Evolutionary conservation across 164 flowering plant genomes (phyloP).

Genomic region (Nymphaea thermarum): DNA sequence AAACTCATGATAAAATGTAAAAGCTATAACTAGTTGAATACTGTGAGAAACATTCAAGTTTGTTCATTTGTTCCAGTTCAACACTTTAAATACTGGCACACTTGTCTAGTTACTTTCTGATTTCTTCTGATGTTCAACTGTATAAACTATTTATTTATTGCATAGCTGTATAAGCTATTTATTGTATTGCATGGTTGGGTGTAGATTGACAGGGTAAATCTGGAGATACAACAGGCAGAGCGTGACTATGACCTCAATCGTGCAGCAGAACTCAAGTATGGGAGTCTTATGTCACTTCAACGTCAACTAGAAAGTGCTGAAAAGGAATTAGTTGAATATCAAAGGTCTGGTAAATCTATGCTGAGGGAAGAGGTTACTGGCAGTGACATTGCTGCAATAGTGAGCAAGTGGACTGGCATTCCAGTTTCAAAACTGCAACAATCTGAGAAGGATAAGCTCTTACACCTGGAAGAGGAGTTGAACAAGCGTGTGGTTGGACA

Average conservation of each 20-base stretch:
- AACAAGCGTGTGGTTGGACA: conserved; percentile 95
- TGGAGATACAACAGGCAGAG: conserved; percentile 96
- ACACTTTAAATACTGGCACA: no score
- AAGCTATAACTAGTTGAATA: no score
- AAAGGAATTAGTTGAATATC: conserved; percentile 67
- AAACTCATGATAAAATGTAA: no score
- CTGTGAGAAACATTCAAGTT: no score
- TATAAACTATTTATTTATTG: no score
- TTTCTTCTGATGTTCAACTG: no score
- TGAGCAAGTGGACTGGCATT: conserved; percentile 97
- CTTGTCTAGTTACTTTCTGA: no score
- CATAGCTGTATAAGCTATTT: no score
- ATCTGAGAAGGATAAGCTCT: conserved; percentile 76
- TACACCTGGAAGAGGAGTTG: conserved; percentile 81
- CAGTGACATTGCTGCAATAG: conserved; percentile 85
- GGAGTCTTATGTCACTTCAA: conserved; percentile 77
- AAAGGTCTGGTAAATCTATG: conserved; percentile 91
- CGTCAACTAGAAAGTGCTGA: conserved; percentile 75
- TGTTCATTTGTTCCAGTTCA: no score
- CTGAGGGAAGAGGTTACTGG: conserved; percentile 88
- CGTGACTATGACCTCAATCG: conserved; percentile 96
- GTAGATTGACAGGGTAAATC: conserved; percentile 92
- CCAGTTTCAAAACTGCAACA: conserved; percentile 95
- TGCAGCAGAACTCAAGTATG: conserved; percentile 92
- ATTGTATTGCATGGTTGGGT: neutral